Base-by-base conservation (phyloP, 805 yeast genomes). In the Cyberlindnera misumaiensis region DNA sequence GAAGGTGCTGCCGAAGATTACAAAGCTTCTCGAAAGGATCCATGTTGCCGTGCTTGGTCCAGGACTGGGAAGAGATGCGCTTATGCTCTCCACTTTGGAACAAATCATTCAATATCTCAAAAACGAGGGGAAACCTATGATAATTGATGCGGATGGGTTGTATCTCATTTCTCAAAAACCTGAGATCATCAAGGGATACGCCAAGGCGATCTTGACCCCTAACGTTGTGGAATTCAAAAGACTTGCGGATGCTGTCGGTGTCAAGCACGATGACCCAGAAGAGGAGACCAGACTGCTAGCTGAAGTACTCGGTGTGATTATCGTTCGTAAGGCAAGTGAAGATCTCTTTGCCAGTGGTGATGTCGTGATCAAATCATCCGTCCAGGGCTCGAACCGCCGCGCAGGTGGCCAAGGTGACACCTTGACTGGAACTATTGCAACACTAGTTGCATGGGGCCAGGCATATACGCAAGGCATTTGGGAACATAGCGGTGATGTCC, bases 401-500 rank as follows among this genome's bases (percentile, higher is more conserved):
- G 94, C 85, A 7, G 96, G 97, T 11, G 98, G 98, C 0, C 97
- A 93, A 62, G 98, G 98, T 18, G 98, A 93, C 52, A 83, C 96
- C 0, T 59, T 93, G 29, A 75, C 90, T 1, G 98, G 98, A 0
- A 66, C 85, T 17, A 62, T 88, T n/a, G 88, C 89, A 1, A 81
- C 95, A 0, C 67, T 90, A 51, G 53, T 84, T 26, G 84, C 86
- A 5, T 90, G 95, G 95, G 76, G 83, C 5, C 55, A 71, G 17
- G 80, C 82, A 11, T 82, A 84, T 54, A 71, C 74, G 42, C 52
- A 68, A 25, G 58, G 65, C 3, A 51, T 80, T 2, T 85, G 95
- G 89, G 69, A 70, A 2, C 71, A 63, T 15, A 11, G 62, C 2
- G 53, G 63, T 16, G 51, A 58, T 15, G 40, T 60, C 5, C 39